Base-by-base conservation (phyloP, 371 early-diverging fungal genomes). In the Actinomortierella wolfii region DNA sequence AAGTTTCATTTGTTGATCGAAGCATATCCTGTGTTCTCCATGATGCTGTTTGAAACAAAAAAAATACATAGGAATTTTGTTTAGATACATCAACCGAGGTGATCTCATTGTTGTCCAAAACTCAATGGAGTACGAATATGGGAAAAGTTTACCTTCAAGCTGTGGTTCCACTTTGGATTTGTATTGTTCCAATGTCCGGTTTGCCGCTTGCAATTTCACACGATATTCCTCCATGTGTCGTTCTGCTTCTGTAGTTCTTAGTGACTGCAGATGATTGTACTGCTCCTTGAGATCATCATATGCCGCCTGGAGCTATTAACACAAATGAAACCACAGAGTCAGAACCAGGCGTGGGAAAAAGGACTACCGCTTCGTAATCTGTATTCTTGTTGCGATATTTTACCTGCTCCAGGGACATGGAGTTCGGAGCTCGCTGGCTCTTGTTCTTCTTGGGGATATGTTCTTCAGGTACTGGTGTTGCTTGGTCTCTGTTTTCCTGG, bases 241-340 rank as follows among this genome's bases (percentile, higher is more conserved):
- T 17, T 69, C 69, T 2, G 69, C 68, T 0, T 75, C 69, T 7
- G 75, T 69, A n/a, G 49, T 49, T 20, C 67, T 49, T 25, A 69
- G 69, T 15, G 65, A 54, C 43, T 58, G 59, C 13, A 69, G 59
- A 7, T 63, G 52, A 14, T 54, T 64, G 53, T 68, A 61, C 39
- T 65, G 65, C 17, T 28, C 44, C 43, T 56, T 57, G 20, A 64
- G 40, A 2, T 75, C 69, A 2, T 75, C 64, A 13, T 53, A 41
- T n/a, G 68, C 66, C 5, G 42, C 49, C 6, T 39, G n/a, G 15
- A 68, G 23, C 51, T 51, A 41, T 39, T 23, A 3, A 20, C 5
- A 23, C 21, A 21, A 2, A 44, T 9, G 34, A 18, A 20, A 39
- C 3, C 20, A 20, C n/a, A n/a, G 0, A 34, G 25, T 25, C 15